These are phyloP conservation scores for Cyclaneusma minus DNA, from an alignment of 2,329 filamentous ascomycete genomes.

Conservation along the genomic window DNA sequence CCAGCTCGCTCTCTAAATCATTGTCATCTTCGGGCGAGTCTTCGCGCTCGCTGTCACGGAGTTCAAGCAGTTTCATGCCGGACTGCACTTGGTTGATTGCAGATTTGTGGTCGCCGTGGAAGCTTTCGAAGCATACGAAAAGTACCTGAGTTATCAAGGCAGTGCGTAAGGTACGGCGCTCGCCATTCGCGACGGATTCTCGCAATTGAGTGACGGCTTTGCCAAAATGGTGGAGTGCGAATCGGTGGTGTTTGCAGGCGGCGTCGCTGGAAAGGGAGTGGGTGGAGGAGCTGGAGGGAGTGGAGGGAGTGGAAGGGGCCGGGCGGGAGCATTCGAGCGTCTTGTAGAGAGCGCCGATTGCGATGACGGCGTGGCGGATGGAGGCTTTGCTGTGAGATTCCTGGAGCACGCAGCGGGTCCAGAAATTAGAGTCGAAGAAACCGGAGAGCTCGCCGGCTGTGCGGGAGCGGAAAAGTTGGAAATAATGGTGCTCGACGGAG, in stretches of 20 bases:
- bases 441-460: slow-evolving; percentile 49
- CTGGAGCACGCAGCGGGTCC: slow-evolving; percentile 45
- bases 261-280: slow-evolving; percentile 22
- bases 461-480: slow-evolving; percentile 43
- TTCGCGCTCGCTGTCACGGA: slow-evolving; percentile 29
- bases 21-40: slow-evolving; percentile 21
- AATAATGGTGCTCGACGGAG: slow-evolving; percentile 39
- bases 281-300: slow-evolving; percentile 14
- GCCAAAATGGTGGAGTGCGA: slow-evolving; percentile 44
- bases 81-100: slow-evolving; percentile 46
- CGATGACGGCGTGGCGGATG: slow-evolving; percentile 49
- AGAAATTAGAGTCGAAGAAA: slow-evolving; percentile 52
- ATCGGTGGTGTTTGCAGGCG: slow-evolving; percentile 37
- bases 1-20: slow-evolving; percentile 44
- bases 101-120: slow-evolving; percentile 45
- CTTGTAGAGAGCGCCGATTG: slow-evolving; percentile 51
- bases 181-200: slow-evolving; percentile 25
- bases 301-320: slow-evolving; percentile 28
- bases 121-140: slow-evolving; percentile 53
- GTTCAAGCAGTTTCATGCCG: slow-evolving; percentile 38
- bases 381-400: slow-evolving; percentile 46
- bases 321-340: slow-evolving; percentile 42
- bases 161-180: slow-evolving; percentile 29
- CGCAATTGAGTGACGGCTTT: slow-evolving; percentile 36
- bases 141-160: slow-evolving; percentile 50